Percentiles rank a stretch among this genome's conserved stretches.
Conservation (phyloP, 2,329 filamentous ascomycete genomes). For the Thielaviopsis cerberus region DNA sequence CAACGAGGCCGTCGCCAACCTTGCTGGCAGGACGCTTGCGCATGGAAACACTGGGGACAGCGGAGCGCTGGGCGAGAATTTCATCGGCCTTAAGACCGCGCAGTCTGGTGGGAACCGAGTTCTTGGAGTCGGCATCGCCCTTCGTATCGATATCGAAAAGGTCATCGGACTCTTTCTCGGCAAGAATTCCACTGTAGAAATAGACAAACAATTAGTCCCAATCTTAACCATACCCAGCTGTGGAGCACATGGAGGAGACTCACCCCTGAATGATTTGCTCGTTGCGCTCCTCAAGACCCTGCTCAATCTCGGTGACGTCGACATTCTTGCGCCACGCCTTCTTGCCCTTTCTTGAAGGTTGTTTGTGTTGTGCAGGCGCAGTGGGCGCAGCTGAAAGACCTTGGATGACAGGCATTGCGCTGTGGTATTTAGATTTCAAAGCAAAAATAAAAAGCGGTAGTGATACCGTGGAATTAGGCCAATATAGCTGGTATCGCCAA, state of each 20-base stretch:
- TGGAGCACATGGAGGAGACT: constrained; percentile 13
- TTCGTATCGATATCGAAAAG: constrained; percentile 69
- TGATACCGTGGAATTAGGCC: constrained; percentile 9
- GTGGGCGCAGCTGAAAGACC: constrained; percentile 29
- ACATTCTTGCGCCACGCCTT: constrained; percentile 99
- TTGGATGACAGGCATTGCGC: constrained; percentile 34
- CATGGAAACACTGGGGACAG: constrained; percentile 57
- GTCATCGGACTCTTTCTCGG: constrained; percentile 64
- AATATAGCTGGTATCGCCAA: neutral
- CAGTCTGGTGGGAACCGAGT: constrained; percentile 43
- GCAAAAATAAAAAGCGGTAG: constrained; percentile 10
- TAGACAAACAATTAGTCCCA: constrained; percentile 12
- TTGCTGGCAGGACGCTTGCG: constrained; percentile 58
- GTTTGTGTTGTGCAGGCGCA: constrained; percentile 64
- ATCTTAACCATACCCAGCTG: neutral
- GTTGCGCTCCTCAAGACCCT: constrained; percentile 66
- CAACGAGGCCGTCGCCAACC: constrained; percentile 53
- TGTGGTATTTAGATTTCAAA: neutral
- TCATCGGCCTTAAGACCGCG: constrained; percentile 83
- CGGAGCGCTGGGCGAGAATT: constrained; percentile 71
- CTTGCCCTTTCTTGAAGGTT: constrained; percentile 90
- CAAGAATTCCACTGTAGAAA: constrained; percentile 52
- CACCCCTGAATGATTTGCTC: constrained; percentile 85
- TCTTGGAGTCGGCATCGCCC: constrained; percentile 48
- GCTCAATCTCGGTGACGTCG: constrained; percentile 69